Evolutionary conservation across 331 rosid genomes (phyloP).

Genomic region (Pyrus hybrid): DNA sequence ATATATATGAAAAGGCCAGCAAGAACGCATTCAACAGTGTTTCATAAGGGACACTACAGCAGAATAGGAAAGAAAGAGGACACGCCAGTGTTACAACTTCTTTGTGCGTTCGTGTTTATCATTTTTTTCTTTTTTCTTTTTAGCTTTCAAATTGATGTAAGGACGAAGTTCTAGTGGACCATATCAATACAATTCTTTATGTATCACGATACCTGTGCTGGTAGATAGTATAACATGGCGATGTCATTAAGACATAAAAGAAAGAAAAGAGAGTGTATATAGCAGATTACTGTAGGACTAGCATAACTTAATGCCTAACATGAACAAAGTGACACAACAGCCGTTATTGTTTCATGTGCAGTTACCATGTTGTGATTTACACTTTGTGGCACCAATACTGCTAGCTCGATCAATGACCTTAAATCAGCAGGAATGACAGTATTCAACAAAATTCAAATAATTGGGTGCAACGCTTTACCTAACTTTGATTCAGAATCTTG

Average conservation of each 20-base stretch:
- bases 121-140: background rate
- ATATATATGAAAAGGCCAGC: too few species aligned
- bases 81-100: too few species aligned
- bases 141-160: background rate
- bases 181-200: background rate
- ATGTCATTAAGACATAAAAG: background rate
- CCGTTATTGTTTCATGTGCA: background rate
- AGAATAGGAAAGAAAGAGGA: too few species aligned
- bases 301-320: background rate
- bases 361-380: background rate
- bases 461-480: background rate
- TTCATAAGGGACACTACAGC: too few species aligned
- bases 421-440: background rate
- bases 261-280: background rate
- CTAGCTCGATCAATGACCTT: background rate
- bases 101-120: too few species aligned
- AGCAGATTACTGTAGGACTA: background rate
- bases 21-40: too few species aligned
- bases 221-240: background rate
- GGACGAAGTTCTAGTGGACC: background rate
- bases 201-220: background rate
- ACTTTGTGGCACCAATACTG: background rate
- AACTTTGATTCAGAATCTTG: background rate
- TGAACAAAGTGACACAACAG: background rate
- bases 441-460: background rate